phyloP scores from a whole-genome alignment of 139 green algal species.

The Volvox reticuliferus region DNA sequence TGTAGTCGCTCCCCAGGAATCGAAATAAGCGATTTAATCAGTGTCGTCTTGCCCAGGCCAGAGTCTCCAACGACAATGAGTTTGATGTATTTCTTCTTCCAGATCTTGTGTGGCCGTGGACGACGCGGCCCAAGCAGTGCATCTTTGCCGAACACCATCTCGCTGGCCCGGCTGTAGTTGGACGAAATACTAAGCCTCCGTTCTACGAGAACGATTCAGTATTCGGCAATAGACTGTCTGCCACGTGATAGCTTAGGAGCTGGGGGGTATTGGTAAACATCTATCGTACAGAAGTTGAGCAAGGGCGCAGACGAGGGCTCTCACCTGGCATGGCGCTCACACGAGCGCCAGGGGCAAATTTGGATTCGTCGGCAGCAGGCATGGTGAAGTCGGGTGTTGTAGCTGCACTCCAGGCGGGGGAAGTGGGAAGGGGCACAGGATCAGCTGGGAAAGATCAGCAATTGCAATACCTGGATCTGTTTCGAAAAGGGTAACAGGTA shows the following conservation, averaged over 20 bases:
- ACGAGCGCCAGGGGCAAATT: neutral
- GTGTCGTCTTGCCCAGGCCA: constrained; percentile 77
- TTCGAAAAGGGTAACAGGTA: too few species aligned
- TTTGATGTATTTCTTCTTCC: constrained; percentile 68
- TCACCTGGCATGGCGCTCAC: constrained; percentile 11
- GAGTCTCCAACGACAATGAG: constrained; percentile 73
- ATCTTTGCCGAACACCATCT: constrained; percentile 46
- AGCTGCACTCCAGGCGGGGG: neutral
- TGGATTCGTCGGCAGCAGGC: neutral
- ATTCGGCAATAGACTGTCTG: neutral
- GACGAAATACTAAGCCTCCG: constrained; percentile 37
- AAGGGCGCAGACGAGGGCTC: neutral
- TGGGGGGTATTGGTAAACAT: neutral
- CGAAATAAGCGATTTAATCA: constrained; percentile 75
- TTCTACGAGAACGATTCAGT: neutral
- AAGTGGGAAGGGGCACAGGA: neutral
- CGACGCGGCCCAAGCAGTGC: constrained; percentile 64
- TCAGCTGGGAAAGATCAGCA: too few species aligned
- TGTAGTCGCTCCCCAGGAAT: constrained; percentile 72
- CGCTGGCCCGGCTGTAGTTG: constrained; percentile 42
- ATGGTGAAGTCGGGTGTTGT: constrained; percentile 11
- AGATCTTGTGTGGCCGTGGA: constrained; percentile 75
- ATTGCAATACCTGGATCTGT: too few species aligned
- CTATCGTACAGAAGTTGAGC: neutral
- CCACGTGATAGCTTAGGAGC: too few species aligned